Evolutionary conservation across 257 asterid species (phyloP).

Genomic region (Cordia subcordata): DNA sequence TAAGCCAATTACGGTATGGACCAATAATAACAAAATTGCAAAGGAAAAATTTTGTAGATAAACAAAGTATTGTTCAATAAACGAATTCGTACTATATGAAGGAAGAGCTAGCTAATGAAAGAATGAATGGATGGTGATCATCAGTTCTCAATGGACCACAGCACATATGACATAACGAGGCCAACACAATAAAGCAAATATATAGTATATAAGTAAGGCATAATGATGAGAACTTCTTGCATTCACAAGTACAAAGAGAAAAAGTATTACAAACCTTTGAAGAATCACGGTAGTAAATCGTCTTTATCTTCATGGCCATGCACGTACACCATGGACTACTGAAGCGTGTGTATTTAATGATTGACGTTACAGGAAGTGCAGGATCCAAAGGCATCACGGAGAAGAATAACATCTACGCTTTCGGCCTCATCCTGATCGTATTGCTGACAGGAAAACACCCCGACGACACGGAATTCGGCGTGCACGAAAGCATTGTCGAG

Average conservation of each 20-base stretch:
- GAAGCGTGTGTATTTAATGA: not conserved
- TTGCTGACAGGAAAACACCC: constrained; percentile 70
- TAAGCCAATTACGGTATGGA: too few relatives aligned
- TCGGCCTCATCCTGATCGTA: constrained; percentile 63
- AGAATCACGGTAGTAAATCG: not conserved
- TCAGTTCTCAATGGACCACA: not conserved
- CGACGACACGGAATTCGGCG: constrained; percentile 42
- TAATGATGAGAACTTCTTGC: not conserved
- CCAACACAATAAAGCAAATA: not conserved
- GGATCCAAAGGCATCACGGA: constrained; percentile 34
- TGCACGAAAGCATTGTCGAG: constrained; percentile 47
- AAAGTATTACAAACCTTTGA: constrained; percentile 2
- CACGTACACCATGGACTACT: constrained; percentile 7
- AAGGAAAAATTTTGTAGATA: too few relatives aligned
- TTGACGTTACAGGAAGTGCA: constrained; percentile 26
- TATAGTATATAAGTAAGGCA: not conserved
- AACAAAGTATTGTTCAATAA: too few relatives aligned
- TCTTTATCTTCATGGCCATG: constrained; percentile 20
- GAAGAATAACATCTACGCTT: constrained; percentile 52
- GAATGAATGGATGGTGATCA: too few relatives aligned
- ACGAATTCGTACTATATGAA: too few relatives aligned
- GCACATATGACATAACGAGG: not conserved
- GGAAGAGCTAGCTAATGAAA: too few relatives aligned
- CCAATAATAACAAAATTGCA: too few relatives aligned
- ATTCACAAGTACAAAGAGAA: constrained; percentile 7